A percentile compares a stretch with the other conserved stretches of the same genome.
phyloP scores from a whole-genome alignment of 805 yeast species.

The Lachancea sp. region DNA sequence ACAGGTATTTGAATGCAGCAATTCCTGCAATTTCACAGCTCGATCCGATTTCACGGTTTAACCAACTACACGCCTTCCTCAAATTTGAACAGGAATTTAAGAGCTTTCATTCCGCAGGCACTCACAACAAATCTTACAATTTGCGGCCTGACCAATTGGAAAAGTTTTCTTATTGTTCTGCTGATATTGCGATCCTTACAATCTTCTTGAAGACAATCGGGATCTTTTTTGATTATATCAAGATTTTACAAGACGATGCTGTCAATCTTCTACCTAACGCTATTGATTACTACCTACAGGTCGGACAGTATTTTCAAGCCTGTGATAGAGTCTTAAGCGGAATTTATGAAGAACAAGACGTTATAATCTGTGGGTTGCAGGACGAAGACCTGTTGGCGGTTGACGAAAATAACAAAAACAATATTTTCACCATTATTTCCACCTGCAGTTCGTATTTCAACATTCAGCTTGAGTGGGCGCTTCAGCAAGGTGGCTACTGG shows the following conservation, averaged over 20 bases:
- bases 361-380: slow-evolving; percentile 7
- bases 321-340: slow-evolving; percentile 10
- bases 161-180: background rate
- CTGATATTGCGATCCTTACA: background rate
- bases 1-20: background rate
- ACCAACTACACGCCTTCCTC: background rate
- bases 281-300: slow-evolving; percentile 11
- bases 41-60: background rate
- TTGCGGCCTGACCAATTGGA: background rate
- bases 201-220: background rate
- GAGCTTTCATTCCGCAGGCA: background rate
- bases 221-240: background rate
- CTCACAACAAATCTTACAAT: background rate
- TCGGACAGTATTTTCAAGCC: slow-evolving; percentile 11
- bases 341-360: slow-evolving; percentile 8
- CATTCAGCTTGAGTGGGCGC: slow-evolving; percentile 8
- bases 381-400: slow-evolving; percentile 9
- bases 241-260: background rate
- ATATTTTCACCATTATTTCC: slow-evolving; percentile 5
- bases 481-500: slow-evolving; percentile 13
- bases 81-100: background rate
- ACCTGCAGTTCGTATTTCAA: slow-evolving; percentile 11
- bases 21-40: background rate
- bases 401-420: slow-evolving; percentile 5
- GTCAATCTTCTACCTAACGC: slow-evolving; percentile 1